Conservation (phyloP, 2,329 filamentous ascomycete genomes). For the Botryosphaeria dothidea region DNA sequence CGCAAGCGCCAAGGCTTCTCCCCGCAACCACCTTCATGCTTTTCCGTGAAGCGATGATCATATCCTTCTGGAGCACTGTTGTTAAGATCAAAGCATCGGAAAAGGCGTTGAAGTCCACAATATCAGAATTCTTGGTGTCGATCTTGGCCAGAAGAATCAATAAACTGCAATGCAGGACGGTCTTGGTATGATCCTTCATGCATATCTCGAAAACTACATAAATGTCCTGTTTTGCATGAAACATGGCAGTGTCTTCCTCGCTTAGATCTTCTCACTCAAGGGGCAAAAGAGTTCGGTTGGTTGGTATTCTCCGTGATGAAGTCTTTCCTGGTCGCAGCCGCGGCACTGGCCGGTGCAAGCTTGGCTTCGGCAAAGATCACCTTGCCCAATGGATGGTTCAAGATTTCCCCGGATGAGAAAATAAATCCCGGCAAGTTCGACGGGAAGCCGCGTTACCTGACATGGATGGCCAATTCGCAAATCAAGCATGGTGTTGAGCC, state of each 20-base stretch:
- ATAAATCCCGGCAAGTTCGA: constrained; percentile 20
- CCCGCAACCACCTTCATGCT: not conserved
- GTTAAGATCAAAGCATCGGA: not conserved
- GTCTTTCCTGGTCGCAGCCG: constrained; percentile 10
- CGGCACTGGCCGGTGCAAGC: constrained; percentile 20
- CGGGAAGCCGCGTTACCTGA: constrained; percentile 27
- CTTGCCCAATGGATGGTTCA: constrained; percentile 25
- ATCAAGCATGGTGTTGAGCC: constrained; percentile 42
- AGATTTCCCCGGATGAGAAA: constrained; percentile 21
- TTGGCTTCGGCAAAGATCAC: constrained; percentile 21
- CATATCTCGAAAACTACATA: not conserved
- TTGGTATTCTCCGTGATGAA: constrained; percentile 15
- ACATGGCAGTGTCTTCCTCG: not conserved
- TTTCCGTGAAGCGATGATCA: not conserved
- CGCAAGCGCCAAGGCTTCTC: constrained; percentile 8
- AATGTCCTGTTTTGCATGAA: not conserved
- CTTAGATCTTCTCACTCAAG: not conserved
- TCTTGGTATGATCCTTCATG: not conserved
- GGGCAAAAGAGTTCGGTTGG: not conserved
- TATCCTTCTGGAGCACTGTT: not conserved
- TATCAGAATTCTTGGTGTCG: not conserved
- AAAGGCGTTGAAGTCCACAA: not conserved
- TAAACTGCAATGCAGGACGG: not conserved
- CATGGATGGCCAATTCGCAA: constrained; percentile 52
- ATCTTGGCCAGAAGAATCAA: not conserved